These are phyloP conservation scores for Saccharomyces jurei DNA, from an alignment of 805 yeast genomes.

Conservation along the genomic window DNA sequence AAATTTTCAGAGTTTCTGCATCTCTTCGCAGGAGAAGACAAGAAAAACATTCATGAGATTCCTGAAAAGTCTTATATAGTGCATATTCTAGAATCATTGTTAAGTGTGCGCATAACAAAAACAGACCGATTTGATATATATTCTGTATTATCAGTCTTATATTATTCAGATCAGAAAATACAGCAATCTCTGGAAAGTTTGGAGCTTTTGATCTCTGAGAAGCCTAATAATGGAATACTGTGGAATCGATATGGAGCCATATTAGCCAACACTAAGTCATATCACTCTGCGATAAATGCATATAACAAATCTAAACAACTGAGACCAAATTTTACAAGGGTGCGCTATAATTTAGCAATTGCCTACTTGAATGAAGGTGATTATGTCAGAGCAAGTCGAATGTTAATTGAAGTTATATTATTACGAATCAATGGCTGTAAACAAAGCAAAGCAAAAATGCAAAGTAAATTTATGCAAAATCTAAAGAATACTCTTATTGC, in stretches of 20 bases:
- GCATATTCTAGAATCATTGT: neutral
- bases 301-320: neutral
- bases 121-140: neutral
- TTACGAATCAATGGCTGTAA: neutral
- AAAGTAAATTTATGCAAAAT: neutral
- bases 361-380: neutral
- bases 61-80: neutral
- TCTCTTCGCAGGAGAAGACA: neutral
- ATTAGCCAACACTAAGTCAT: neutral
- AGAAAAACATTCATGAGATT: neutral
- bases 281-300: neutral
- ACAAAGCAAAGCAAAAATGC: neutral
- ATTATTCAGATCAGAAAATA: neutral
- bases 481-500: neutral
- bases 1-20: neutral
- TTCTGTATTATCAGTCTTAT: neutral
- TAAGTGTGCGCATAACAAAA: neutral
- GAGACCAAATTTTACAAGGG: neutral
- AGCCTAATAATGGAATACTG: neutral
- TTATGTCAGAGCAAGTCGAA: neutral
- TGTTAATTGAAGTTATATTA: neutral
- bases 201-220: neutral
- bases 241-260: neutral
- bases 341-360: neutral
- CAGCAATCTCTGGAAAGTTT: neutral